phyloP scores from a whole-genome alignment of 2,329 filamentous ascomycete genomes.

The Conoideocrella luteorostrata region DNA sequence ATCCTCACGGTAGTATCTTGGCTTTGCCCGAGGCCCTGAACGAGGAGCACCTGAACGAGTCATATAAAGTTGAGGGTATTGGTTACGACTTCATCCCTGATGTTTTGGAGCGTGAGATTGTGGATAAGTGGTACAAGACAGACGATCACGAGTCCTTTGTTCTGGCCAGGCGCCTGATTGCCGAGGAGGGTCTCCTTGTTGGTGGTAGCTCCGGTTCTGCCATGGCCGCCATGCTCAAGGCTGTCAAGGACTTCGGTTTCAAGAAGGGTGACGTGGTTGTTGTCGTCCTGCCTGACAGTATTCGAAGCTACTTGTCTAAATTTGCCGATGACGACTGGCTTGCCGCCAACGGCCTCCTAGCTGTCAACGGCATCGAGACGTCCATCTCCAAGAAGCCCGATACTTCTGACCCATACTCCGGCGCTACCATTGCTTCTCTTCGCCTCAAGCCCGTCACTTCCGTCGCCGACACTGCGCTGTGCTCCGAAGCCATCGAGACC shows the following conservation, averaged over 20 bases:
- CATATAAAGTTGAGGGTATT: conserved; percentile 98
- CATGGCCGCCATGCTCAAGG: conserved; percentile 72
- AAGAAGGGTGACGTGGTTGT: conserved; percentile 82
- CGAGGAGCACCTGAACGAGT: conserved; percentile 68
- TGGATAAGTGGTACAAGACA: conserved; percentile 98
- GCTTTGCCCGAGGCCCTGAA: conserved; percentile 78
- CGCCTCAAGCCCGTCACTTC: conserved; percentile 92
- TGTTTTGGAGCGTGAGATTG: conserved; percentile 70
- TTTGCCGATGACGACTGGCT: conserved; percentile 99
- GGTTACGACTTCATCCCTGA: conserved; percentile 98
- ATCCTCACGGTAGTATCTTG: conserved; percentile 87
- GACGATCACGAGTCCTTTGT: conserved; percentile 86
- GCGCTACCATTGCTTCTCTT: conserved; percentile 73
- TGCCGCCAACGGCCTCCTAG: conserved; percentile 86
- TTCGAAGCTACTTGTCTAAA: conserved; percentile 95
- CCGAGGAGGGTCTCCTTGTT: conserved; percentile 88
- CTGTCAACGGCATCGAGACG: conserved; percentile 47
- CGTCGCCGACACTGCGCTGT: conserved; percentile 62
- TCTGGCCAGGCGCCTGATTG: conserved; percentile 82
- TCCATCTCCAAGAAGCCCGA: conserved; percentile 31
- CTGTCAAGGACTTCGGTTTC: conserved; percentile 69
- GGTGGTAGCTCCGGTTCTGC: conserved; percentile 92
- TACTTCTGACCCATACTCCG: conserved; percentile 62
- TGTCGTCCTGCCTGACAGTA: conserved; percentile 89
- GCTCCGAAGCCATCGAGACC: conserved; percentile 86